These are phyloP conservation scores for Leptodermis oblonga DNA, from an alignment of 257 asterid genomes.

Conservation along the genomic window DNA sequence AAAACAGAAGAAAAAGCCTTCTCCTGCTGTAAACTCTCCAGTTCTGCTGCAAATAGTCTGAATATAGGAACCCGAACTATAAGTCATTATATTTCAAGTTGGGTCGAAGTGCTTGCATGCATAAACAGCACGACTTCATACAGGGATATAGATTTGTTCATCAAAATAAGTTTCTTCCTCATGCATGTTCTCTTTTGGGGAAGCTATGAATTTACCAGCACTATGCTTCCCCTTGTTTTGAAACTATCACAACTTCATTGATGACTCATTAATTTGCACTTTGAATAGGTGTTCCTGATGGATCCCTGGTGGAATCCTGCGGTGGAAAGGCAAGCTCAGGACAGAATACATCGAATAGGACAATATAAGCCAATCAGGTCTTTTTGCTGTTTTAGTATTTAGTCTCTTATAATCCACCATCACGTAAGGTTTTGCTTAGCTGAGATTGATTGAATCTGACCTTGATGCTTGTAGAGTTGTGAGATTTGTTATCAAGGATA, in stretches of 20 bases:
- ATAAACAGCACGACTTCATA: not conserved
- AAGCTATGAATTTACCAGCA: no score
- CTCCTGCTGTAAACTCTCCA: not conserved
- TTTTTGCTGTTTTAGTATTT: constrained; percentile 8
- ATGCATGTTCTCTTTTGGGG: not conserved
- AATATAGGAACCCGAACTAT: not conserved
- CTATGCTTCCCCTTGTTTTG: not conserved
- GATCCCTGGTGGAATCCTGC: constrained; percentile 99
- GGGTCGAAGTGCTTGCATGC: not conserved
- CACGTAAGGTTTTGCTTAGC: not conserved
- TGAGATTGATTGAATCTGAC: not conserved
- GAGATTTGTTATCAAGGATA: constrained; percentile 79
- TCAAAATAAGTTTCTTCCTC: not conserved
- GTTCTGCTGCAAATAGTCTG: not conserved
- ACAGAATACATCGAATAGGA: constrained; percentile 92
- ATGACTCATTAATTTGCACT: constrained; percentile 14
- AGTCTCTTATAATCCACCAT: not conserved
- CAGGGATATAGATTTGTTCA: not conserved
- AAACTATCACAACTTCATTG: not conserved
- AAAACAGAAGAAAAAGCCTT: not conserved
- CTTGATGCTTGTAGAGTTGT: constrained; percentile 48
- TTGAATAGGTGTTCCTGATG: constrained; percentile 86
- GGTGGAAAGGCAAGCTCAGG: constrained; percentile 95
- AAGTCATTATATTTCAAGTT: not conserved
- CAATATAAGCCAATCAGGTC: constrained; percentile 88